Percentiles rank a stretch among this genome's conserved stretches.
Evolutionary conservation across 129 eudicot species (phyloP).

Genomic region (Gnaphalium uliginosum): DNA sequence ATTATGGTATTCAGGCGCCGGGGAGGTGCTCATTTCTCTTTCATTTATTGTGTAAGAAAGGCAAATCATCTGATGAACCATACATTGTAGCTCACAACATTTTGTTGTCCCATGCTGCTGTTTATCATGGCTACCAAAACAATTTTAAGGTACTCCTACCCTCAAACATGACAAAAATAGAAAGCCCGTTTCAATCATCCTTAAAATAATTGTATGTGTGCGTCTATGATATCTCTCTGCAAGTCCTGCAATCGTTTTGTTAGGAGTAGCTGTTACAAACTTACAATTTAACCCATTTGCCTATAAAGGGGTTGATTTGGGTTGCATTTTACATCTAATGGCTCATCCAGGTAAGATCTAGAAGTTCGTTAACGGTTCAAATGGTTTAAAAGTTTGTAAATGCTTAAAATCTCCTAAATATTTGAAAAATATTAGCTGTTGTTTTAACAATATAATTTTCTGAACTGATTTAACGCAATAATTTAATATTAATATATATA

Average conservation of each 20-base stretch:
- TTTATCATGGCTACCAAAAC: slow-evolving; percentile 58
- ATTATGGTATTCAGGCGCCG: slow-evolving; percentile 85
- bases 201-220: background rate
- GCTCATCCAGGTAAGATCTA: background rate
- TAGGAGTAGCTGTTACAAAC: background rate
- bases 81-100: slow-evolving; percentile 91
- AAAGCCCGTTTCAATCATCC: background rate
- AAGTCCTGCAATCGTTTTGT: background rate
- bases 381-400: background rate
- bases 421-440: background rate
- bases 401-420: background rate
- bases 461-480: too few relatives aligned
- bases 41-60: slow-evolving; percentile 70
- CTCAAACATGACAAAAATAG: background rate
- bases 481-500: too few relatives aligned
- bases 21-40: slow-evolving; percentile 87
- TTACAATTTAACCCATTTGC: background rate
- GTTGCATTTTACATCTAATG: background rate
- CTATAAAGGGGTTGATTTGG: background rate
- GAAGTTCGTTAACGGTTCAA: background rate
- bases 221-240: background rate
- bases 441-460: background rate
- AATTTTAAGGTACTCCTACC: slow-evolving; percentile 54
- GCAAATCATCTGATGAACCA: slow-evolving; percentile 80
- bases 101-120: slow-evolving; percentile 80